Conservation (phyloP, 305 asterid species). For the Solanum hybrid region DNA sequence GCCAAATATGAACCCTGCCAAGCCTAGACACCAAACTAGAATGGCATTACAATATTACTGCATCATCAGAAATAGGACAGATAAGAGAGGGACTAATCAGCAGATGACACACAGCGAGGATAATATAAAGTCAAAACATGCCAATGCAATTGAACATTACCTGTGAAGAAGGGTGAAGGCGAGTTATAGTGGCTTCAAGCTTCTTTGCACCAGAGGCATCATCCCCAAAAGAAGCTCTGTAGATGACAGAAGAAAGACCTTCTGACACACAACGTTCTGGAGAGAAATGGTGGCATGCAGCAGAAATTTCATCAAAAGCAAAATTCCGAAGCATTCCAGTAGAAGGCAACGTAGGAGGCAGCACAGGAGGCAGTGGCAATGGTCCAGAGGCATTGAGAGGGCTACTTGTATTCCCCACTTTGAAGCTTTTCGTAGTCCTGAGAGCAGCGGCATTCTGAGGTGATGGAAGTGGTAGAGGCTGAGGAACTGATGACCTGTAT, state of each 20-base stretch:
- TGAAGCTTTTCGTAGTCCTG: conserved; percentile 62
- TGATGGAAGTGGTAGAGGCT: conserved; percentile 95
- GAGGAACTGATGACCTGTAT: conserved; percentile 57
- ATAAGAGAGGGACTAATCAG: not conserved
- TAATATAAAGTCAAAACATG: not conserved
- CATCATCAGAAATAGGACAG: not conserved
- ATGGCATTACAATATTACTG: not conserved
- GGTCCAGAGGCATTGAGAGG: conserved; percentile 83
- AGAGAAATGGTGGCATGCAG: conserved; percentile 93
- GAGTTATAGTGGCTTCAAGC: conserved; percentile 84
- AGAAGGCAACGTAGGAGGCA: conserved; percentile 39
- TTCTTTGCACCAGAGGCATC: conserved; percentile 53
- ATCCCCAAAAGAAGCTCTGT: conserved; percentile 83
- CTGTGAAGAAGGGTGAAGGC: conserved; percentile 82
- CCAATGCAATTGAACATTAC: conserved; percentile 20
- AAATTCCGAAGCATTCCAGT: conserved; percentile 52
- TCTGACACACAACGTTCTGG: conserved; percentile 90
- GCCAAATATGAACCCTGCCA: not conserved
- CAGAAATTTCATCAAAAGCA: conserved; percentile 72
- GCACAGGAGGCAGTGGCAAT: conserved; percentile 76
- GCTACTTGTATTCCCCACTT: conserved; percentile 50
- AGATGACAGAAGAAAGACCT: conserved; percentile 85
- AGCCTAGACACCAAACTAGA: not conserved
- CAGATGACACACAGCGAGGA: not conserved
- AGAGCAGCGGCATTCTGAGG: conserved; percentile 49